Base-by-base conservation (phyloP, 306 rosid genomes). In the Prunus salicina region DNA sequence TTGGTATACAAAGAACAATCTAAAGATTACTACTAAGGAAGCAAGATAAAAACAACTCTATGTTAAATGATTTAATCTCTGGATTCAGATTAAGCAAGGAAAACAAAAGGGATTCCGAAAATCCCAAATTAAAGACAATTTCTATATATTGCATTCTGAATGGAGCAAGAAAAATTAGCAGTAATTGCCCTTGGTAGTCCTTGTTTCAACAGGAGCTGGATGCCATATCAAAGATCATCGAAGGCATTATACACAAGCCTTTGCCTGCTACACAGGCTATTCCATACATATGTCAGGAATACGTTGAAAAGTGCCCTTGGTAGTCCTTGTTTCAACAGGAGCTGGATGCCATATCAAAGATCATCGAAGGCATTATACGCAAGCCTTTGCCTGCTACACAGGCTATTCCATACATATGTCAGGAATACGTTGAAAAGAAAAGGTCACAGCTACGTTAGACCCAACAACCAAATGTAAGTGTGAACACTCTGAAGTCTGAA, bases 1-100 rank as follows among this genome's bases (percentile, higher is more conserved):
- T 56, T 19, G 43, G 27, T 43, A 45, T 45, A 73, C n/a, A 3
- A 57, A 14, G 14, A 41, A 60, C 50, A 3, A 58, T 14, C 16
- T 41, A 27, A 58, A 20, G 20, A 71, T 55, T 43, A 24, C 62
- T 8, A 16, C 58, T 32, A 74, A 7, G 38, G 52, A 50, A 78
- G n/a, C 80, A 75, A 71, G 58, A 55, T 56, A 68, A 78, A 55
- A 78, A 61, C 81, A 49, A 49, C 57, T 55, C 57, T 77, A 51
- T 65, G 64, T 16, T 15, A 28, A 62, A 6, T 43, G 18, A 52
- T 27, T 11, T 1, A 12, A 30, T 71, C 61, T 32, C 13, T 32
- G 32, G 30, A 52, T 51, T 52, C 41, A 41, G 25, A 24, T 20
- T 16, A 12, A 56, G 52, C 43, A 22, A 43, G 67, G 19, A 43